Evolutionary conservation across 345 rosid genomes (phyloP).

Genomic region (Eucalyptus erythrocorys): DNA sequence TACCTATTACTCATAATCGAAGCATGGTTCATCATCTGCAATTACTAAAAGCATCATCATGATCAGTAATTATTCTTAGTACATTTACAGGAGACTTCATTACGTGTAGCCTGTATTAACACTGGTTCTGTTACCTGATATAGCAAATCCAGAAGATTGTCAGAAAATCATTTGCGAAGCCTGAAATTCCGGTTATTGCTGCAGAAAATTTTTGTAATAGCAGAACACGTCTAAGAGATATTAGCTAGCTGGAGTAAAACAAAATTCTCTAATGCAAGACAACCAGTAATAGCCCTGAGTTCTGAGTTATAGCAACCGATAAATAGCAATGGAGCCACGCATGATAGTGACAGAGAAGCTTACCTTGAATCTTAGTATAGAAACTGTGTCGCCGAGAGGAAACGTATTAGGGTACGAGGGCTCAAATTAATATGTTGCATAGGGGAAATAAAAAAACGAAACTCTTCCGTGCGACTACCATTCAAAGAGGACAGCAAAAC

Average conservation of each 20-base stretch:
- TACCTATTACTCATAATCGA: neutral
- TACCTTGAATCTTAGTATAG: neutral
- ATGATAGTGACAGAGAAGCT: neutral
- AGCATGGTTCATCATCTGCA: neutral
- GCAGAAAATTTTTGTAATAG: rapidly evolving
- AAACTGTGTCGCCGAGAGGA: rapidly evolving
- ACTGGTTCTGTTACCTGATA: neutral
- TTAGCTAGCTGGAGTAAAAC: neutral
- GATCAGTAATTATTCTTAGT: neutral
- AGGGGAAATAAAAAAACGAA: neutral
- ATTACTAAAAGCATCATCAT: neutral
- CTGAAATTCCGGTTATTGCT: neutral
- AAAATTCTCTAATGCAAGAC: neutral
- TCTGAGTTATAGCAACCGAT: neutral
- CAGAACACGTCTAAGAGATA: neutral
- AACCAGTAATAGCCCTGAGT: rapidly evolving
- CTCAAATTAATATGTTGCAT: neutral
- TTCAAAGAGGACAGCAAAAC: neutral
- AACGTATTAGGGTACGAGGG: rapidly evolving
- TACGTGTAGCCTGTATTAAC: neutral
- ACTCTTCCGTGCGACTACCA: neutral
- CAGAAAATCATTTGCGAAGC: neutral
- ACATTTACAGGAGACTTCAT: neutral
- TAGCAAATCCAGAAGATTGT: neutral
- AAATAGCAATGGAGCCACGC: neutral